phyloP scores from a whole-genome alignment of 768 basidiomycete species.

The Boletus barrowsii region DNA sequence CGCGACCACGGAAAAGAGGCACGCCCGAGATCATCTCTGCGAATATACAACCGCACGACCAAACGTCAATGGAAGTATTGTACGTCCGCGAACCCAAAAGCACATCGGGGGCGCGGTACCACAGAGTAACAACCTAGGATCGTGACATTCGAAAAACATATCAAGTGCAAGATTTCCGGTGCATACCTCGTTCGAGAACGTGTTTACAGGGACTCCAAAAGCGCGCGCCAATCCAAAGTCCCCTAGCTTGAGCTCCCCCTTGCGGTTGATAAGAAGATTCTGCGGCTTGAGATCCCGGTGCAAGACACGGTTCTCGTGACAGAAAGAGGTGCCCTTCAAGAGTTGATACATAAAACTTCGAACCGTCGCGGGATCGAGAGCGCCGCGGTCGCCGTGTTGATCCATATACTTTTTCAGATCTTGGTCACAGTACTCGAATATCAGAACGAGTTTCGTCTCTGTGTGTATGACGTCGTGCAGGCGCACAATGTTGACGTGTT shows the following conservation, averaged over 20 bases:
- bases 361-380: conserved; percentile 82
- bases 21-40: conserved; percentile 99
- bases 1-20: conserved; percentile 93
- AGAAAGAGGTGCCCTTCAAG: conserved; percentile 95
- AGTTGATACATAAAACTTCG: conserved; percentile 98
- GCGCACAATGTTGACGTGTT: conserved; percentile 97
- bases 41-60: conserved; percentile 99
- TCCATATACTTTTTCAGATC: conserved; percentile 99
- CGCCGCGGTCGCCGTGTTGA: conserved; percentile 92
- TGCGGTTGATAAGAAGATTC: conserved; percentile 95
- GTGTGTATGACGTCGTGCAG: conserved; percentile 99
- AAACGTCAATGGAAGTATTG: conserved; percentile 97
- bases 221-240: conserved; percentile 98
- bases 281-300: conserved; percentile 99
- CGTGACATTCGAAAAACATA: conserved; percentile 2
- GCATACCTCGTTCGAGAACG: conserved; percentile 91
- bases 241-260: conserved; percentile 94
- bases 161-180: neutral
- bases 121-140: conserved; percentile 87
- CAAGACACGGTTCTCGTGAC: conserved; percentile 96
- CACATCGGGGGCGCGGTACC: conserved; percentile 99
- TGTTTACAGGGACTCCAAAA: conserved; percentile 98
- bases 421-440: conserved; percentile 98
- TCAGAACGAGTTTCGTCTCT: conserved; percentile 95
- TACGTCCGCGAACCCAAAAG: conserved; percentile 96